A percentile compares a stretch with the other conserved stretches of the same genome.
Evolutionary conservation across 2,329 filamentous ascomycete species (phyloP).

Genomic region (Aspergillus candidus): DNA sequence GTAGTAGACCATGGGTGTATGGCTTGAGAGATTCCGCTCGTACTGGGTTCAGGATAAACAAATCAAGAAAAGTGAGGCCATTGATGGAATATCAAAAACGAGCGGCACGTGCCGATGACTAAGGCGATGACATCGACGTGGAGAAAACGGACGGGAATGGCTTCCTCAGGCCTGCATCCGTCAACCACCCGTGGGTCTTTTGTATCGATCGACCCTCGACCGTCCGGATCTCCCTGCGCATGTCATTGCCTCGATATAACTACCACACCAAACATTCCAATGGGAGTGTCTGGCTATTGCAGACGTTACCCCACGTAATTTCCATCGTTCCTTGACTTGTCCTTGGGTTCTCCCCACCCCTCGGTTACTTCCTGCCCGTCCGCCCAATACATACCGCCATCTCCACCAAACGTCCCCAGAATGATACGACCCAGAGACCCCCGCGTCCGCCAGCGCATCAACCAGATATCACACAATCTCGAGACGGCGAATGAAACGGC

Average conservation of each 20-base stretch:
- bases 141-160: slow-evolving; percentile 2
- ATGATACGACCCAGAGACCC: slow-evolving; percentile 67
- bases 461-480: slow-evolving; percentile 84
- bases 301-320: too few relatives aligned
- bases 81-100: slow-evolving; percentile 1
- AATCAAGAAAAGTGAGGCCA: not conserved
- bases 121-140: slow-evolving; percentile 24
- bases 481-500: slow-evolving; percentile 86
- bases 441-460: slow-evolving; percentile 85
- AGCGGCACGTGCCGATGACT: slow-evolving; percentile 23
- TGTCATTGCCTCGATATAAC: slow-evolving; percentile 3
- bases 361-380: too few relatives aligned
- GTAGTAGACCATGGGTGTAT: slow-evolving; percentile 49
- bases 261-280: slow-evolving; percentile 1
- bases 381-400: too few relatives aligned
- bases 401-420: slow-evolving; percentile 4
- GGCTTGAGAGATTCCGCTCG: not conserved
- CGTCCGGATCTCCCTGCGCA: slow-evolving; percentile 6
- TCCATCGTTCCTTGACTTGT: too few relatives aligned
- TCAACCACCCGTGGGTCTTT: slow-evolving; percentile 1
- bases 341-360: too few relatives aligned
- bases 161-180: slow-evolving; percentile 12
- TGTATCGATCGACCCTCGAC: not conserved
- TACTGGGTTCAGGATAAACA: not conserved
- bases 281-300: slow-evolving; percentile 7